phyloP scores from a whole-genome alignment of 148 eudicot genomes.

The Heliosperma pusillum region DNA sequence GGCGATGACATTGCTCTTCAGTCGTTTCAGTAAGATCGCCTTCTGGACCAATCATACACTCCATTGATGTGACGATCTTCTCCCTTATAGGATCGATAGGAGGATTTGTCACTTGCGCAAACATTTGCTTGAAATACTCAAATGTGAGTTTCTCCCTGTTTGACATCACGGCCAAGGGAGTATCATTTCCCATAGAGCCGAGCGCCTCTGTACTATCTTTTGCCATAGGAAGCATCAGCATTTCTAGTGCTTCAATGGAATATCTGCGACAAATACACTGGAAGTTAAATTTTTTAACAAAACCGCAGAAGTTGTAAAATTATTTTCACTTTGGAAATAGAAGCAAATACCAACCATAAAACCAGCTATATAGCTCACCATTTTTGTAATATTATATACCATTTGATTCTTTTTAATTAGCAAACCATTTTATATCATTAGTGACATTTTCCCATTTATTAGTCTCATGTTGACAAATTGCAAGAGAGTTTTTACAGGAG shows the following conservation, averaged over 20 bases:
- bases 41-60: constrained; percentile 99
- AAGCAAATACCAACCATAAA: background rate
- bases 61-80: constrained; percentile 97
- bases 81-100: constrained; percentile 98
- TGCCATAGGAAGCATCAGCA: constrained; percentile 96
- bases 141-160: constrained; percentile 89
- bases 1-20: constrained; percentile 91
- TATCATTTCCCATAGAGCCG: constrained; percentile 99
- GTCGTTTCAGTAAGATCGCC: constrained; percentile 98
- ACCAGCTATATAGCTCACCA: no score
- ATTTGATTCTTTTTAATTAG: background rate
- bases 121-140: constrained; percentile 98
- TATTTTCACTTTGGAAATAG: no score
- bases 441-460: background rate
- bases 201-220: constrained; percentile 95
- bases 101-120: constrained; percentile 99
- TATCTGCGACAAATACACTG: constrained; percentile 44
- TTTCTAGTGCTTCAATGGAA: constrained; percentile 83
- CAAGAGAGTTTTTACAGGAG: background rate
- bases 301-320: background rate
- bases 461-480: background rate
- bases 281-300: background rate
- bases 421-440: background rate
- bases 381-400: no score
- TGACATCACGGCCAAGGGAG: constrained; percentile 99